These are phyloP conservation scores for Arachis monticola DNA, from an alignment of 331 rosid genomes.

Conservation along the genomic window DNA sequence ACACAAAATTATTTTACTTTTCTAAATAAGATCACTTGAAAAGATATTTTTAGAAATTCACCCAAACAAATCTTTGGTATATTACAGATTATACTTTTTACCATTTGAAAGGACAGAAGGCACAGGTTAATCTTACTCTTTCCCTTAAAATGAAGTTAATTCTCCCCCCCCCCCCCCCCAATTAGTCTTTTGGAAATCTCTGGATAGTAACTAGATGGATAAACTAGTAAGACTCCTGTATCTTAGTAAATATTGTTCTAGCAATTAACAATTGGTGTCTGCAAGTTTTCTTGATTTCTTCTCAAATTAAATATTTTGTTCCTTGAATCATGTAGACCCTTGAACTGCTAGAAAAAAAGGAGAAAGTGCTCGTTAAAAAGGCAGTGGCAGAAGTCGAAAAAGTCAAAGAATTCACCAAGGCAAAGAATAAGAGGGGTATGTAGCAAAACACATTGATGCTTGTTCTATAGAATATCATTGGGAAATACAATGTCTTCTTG, in stretches of 20 bases:
- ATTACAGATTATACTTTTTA: too few relatives aligned
- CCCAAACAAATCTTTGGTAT: too few relatives aligned
- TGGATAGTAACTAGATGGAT: too few relatives aligned
- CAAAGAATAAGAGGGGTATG: conserved; percentile 93
- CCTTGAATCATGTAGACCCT: conserved; percentile 67
- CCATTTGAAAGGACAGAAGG: too few relatives aligned
- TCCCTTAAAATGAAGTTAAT: too few relatives aligned
- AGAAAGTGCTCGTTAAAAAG: conserved; percentile 80
- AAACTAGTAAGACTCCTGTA: too few relatives aligned
- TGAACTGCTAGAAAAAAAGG: conserved; percentile 98
- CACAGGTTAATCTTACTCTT: too few relatives aligned
- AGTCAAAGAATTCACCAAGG: conserved; percentile 83
- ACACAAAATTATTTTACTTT: too few relatives aligned
- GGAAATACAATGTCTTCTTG: neutral
- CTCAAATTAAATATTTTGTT: conserved; percentile 16
- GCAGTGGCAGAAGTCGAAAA: conserved; percentile 85
- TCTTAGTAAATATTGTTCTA: neutral
- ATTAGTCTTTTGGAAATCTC: too few relatives aligned
- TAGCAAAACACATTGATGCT: conserved; percentile 16
- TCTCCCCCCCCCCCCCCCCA: too few relatives aligned
- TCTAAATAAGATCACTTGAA: too few relatives aligned
- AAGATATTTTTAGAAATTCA: too few relatives aligned
- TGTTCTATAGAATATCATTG: conserved; percentile 10
- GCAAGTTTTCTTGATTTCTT: neutral
- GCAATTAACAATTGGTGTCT: neutral